These are phyloP conservation scores for Talaromyces verruculosus DNA, from an alignment of 2,329 filamentous ascomycete species.

Conservation along the genomic window DNA sequence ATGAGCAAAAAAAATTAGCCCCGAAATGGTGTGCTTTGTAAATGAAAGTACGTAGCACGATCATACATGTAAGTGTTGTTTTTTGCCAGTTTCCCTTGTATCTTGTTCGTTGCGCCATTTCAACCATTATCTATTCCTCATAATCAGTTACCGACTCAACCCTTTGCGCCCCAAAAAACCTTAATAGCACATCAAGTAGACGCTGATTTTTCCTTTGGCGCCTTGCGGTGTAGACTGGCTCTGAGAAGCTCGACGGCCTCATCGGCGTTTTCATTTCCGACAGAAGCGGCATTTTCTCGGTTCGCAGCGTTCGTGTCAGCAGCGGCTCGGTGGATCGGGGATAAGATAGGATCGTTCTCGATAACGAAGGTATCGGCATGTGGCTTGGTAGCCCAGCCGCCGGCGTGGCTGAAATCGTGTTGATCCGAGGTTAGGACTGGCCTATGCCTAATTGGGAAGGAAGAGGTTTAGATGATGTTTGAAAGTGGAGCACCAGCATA, in stretches of 20 bases:
- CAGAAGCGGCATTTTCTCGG: not conserved
- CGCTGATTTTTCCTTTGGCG: not conserved
- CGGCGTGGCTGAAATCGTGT: too few relatives aligned
- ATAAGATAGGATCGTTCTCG: not conserved
- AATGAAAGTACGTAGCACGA: too few relatives aligned
- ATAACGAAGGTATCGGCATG: not conserved
- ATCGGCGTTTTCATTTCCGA: not conserved
- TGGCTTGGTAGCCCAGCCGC: too few relatives aligned
- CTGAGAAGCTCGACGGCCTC: not conserved
- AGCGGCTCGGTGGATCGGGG: not conserved
- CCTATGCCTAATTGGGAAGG: not conserved
- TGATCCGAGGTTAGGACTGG: not conserved
- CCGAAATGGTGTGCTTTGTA: too few relatives aligned
- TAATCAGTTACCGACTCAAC: not conserved
- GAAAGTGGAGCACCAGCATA: not conserved
- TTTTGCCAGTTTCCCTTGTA: not conserved
- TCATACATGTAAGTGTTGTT: not conserved
- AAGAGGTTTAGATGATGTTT: not conserved
- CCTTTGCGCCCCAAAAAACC: too few relatives aligned
- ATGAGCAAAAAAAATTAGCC: too few relatives aligned
- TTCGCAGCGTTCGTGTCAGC: not conserved
- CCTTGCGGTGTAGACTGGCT: not conserved
- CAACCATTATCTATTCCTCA: not conserved
- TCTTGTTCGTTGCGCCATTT: not conserved
- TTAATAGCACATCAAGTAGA: not conserved